Evolutionary conservation across 1,284 basidiomycete species (phyloP).

Genomic region (Erythrobasidium hasegawianum): DNA sequence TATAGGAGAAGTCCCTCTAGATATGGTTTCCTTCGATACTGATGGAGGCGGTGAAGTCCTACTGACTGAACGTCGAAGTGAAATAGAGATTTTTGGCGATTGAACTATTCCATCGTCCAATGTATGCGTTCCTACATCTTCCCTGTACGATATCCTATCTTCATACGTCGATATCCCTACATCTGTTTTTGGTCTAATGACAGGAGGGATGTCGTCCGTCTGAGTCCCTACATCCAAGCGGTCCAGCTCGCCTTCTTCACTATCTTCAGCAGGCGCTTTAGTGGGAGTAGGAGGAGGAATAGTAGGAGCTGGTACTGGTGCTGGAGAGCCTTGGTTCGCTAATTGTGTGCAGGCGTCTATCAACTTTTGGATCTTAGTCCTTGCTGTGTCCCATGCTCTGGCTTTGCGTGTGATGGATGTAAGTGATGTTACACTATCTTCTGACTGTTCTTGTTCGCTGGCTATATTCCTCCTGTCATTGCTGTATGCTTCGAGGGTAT

Average conservation of each 20-base stretch:
- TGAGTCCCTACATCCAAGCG: not conserved
- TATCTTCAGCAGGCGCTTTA: not conserved
- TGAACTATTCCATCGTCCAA: too few species aligned
- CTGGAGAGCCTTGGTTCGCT: not conserved
- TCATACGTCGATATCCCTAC: too few species aligned
- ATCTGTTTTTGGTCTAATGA: too few species aligned
- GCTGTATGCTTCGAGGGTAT: not conserved
- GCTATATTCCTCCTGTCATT: not conserved
- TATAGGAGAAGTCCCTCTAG: too few species aligned
- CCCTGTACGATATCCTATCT: too few species aligned
- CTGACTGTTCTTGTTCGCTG: not conserved
- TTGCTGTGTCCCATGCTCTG: slow-evolving; percentile 3
- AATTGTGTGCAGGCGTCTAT: not conserved
- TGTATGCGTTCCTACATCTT: too few species aligned
- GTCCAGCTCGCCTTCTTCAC: slow-evolving; percentile 28
- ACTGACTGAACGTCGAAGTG: too few species aligned
- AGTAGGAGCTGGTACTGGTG: too few species aligned
- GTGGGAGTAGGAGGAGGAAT: not conserved
- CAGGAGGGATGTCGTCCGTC: not conserved
- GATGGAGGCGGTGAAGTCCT: too few species aligned
- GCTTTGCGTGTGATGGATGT: not conserved
- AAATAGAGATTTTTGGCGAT: too few species aligned
- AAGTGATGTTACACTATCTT: not conserved
- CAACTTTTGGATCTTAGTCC: not conserved
- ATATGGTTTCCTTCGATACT: too few species aligned